Evolutionary conservation across 2,329 filamentous ascomycete genomes (phyloP).

Genomic region (Diaporthe citri): DNA sequence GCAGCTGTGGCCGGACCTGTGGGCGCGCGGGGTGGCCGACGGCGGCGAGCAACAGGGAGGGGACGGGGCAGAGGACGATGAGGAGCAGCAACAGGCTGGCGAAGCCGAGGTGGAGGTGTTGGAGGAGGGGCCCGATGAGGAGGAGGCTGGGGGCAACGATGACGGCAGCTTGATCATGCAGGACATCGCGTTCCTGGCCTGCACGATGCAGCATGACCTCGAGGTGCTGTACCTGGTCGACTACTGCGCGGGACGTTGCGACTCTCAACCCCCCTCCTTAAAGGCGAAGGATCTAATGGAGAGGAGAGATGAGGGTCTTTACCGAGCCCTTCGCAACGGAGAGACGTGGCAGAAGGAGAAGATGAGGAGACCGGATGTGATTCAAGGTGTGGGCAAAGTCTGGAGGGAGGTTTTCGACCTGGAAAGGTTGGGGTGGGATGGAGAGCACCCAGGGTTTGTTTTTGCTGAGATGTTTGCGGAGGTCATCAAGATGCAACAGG

Average conservation of each 20-base stretch:
- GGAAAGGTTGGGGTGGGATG: conserved; percentile 49
- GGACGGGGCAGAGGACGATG: neutral
- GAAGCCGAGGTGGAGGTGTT: neutral
- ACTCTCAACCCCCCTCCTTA: neutral
- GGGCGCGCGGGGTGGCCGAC: neutral
- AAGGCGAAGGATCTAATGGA: conserved; percentile 38
- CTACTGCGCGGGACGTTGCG: conserved; percentile 32
- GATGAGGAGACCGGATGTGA: conserved; percentile 45
- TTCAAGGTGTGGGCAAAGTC: conserved; percentile 47
- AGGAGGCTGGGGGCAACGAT: neutral
- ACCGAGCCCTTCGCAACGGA: conserved; percentile 43
- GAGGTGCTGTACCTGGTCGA: conserved; percentile 42
- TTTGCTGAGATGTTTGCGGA: conserved; percentile 49
- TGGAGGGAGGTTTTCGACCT: conserved; percentile 52
- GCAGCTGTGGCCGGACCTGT: conserved; percentile 36
- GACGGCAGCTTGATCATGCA: conserved; percentile 31
- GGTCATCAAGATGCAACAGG: conserved; percentile 49
- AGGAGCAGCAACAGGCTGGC: neutral
- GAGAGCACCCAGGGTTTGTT: conserved; percentile 47
- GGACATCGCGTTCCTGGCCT: conserved; percentile 40
- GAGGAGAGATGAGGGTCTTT: conserved; percentile 41
- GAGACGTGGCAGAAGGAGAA: conserved; percentile 35
- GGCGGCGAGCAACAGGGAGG: neutral
- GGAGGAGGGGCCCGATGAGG: neutral
- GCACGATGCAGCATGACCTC: conserved; percentile 40